phyloP scores from a whole-genome alignment of 768 basidiomycete genomes.

The Serendipita sp. region DNA sequence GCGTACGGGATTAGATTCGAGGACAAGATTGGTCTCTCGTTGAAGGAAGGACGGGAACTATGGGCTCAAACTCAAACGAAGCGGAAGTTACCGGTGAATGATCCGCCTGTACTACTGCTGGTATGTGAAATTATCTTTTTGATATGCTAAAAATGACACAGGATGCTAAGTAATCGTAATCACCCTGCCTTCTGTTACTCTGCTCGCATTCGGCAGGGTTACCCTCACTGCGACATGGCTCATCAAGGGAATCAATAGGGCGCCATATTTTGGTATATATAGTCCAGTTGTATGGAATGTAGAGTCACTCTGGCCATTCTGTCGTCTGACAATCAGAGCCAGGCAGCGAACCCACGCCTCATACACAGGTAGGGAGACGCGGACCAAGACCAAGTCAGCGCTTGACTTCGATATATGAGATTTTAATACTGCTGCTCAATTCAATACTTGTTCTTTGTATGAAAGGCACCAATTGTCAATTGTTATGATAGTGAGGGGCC shows the following conservation, averaged over 20 bases:
- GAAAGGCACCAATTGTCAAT: no score
- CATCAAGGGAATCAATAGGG: not conserved
- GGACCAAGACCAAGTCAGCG: no score
- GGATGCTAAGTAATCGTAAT: not conserved
- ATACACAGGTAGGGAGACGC: no score
- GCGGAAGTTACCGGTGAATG: not conserved
- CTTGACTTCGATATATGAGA: no score
- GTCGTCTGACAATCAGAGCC: no score
- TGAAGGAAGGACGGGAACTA: not conserved
- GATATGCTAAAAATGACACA: not conserved
- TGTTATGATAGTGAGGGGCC: no score
- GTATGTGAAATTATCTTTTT: not conserved
- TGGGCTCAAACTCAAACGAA: not conserved
- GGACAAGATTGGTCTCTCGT: not conserved
- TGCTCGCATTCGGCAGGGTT: not conserved
- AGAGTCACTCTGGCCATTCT: no score
- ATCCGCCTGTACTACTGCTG: not conserved
- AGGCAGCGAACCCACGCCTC: no score
- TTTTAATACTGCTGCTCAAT: no score
- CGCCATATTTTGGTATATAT: no score
- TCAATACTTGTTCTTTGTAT: no score
- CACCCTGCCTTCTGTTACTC: not conserved
- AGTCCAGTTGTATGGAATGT: no score
- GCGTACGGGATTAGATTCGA: not conserved
- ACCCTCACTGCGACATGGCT: not conserved